Base-by-base conservation (phyloP, 2,329 filamentous ascomycete species). In the Colletotrichum scovillei region DNA sequence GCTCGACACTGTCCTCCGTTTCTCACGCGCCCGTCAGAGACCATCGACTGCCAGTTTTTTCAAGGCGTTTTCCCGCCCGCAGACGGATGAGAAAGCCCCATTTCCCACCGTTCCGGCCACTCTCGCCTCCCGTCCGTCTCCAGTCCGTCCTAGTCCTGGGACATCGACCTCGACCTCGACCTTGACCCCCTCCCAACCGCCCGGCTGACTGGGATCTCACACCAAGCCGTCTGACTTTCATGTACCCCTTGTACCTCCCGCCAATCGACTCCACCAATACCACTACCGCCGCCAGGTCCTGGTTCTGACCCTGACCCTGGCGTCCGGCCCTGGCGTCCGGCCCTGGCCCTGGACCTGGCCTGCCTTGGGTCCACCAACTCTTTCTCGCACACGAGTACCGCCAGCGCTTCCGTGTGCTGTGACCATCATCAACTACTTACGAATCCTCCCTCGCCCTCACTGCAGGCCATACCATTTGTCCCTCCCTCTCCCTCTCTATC, bases 211-310 rank as follows among this genome's bases (percentile, higher is more conserved):
- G 70, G 70, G 66, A 70, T 70, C 46, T 38, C 60, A 57, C 67
- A 70, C 56, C 67, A 57, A 57, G 42, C 67, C 70, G 55, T 65
- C 67, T 49, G 67, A 60, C 56, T 60, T 65, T 58, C 68, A 52
- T 73, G 67, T 70, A 73, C 70, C 67, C 70, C 67, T 70, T 73
- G 67, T 70, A 69, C 70, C 66, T 70, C 60, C 70, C 70, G 60
- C 67, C 66, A 62, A 73, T 60, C 70, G 60, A 65, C 69, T 62
- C 70, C 70, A 70, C 56, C 46, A 32, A 70, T 42, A 70, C 60
- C 66, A 65, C 60, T 73, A 65, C 67, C 56, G 60, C 70, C 66
- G 67, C 28, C 60, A 70, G 66, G 55, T 70, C 67, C 60, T 73
- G 46, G 59, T 62, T 28, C 66, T 69, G 60, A 38, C 70, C 70